Percentiles rank a stretch among this genome's conserved stretches.
Evolutionary conservation across 768 basidiomycete genomes (phyloP).

Genomic region (Pisolithus sp.): DNA sequence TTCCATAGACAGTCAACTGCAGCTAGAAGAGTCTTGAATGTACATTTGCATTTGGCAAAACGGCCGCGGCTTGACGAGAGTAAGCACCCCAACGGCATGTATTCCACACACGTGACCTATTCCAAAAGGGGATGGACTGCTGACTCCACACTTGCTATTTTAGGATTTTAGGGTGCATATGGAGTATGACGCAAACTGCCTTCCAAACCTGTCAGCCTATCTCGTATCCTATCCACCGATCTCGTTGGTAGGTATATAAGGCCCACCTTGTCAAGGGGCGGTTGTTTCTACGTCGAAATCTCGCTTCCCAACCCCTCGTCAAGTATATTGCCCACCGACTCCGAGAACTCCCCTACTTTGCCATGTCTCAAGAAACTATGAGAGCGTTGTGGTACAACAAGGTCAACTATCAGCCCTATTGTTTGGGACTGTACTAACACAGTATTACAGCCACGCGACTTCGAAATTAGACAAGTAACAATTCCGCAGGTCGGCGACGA

Average conservation of each 20-base stretch:
- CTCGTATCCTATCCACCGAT: background rate
- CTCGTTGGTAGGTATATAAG: background rate
- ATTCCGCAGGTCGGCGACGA: slow-evolving; percentile 60
- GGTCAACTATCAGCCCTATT: slow-evolving; percentile 28
- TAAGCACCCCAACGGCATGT: no score
- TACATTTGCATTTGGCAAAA: no score
- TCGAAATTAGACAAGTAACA: slow-evolving; percentile 61
- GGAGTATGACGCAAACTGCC: background rate
- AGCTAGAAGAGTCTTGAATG: no score
- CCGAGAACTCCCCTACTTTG: background rate
- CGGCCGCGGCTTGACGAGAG: no score
- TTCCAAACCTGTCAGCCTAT: background rate
- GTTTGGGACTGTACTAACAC: slow-evolving; percentile 6
- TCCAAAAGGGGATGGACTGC: background rate
- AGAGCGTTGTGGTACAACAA: slow-evolving; percentile 68
- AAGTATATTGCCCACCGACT: background rate
- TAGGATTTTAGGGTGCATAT: background rate
- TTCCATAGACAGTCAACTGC: slow-evolving; percentile 7
- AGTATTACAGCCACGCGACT: slow-evolving; percentile 51
- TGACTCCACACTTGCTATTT: background rate
- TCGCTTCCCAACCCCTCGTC: no score
- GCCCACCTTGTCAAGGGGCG: no score
- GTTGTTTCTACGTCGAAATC: no score
- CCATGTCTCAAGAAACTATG: slow-evolving; percentile 61
- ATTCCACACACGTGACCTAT: background rate